Evolutionary conservation across 2,329 filamentous ascomycete species (phyloP), one percentile per base, ranked within the genome.

Genomic region (Alternaria consortialis): DNA sequence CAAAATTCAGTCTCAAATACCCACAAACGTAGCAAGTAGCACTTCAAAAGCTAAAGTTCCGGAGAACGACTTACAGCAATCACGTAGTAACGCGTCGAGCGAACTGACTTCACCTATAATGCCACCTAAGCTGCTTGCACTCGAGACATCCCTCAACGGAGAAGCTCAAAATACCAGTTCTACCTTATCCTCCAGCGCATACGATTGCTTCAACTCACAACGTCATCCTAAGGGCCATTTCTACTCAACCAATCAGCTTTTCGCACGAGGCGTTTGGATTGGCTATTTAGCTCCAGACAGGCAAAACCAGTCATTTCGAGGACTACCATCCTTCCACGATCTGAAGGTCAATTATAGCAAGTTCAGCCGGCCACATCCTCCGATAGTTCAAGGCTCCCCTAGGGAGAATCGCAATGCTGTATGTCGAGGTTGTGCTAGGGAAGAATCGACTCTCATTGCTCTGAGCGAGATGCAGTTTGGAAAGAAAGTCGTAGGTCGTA

Each of bases 231-330:
- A 42, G 11, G 64, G 66, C 1, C 69, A 70, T 32, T 64, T 62
- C 7, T 55, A 61, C 48, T 60, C 68, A 1, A 63, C 58, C 13
- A 53, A 63, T 23, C 25, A 66, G 5, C 62, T 74, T 12, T 64
- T 56, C 27, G 46, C 53, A 11, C 51, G 37, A 15, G 69, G 69
- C 5, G 58, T 74, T 1, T 73, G 68, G 70, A 63, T 73, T 27
- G 70, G 70, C 4, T 70, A 74, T 39, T 48, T 71, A 12, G 58
- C 59, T 13, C 55, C 60, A 25, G 53, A 64, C 1, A 62, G 58
- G 20, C 62, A 66, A 12, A 46, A 5, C 13, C 36, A 64, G 17
- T 60, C 56, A 8, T 72, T 63, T 42, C 40, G 58, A 20, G 60
- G 55, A 4, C 52, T 68, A 11, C 66, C 63, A 5, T 69, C 66